Base-by-base conservation (phyloP, 2,329 filamentous ascomycete genomes). In the Alternaria consortialis region DNA sequence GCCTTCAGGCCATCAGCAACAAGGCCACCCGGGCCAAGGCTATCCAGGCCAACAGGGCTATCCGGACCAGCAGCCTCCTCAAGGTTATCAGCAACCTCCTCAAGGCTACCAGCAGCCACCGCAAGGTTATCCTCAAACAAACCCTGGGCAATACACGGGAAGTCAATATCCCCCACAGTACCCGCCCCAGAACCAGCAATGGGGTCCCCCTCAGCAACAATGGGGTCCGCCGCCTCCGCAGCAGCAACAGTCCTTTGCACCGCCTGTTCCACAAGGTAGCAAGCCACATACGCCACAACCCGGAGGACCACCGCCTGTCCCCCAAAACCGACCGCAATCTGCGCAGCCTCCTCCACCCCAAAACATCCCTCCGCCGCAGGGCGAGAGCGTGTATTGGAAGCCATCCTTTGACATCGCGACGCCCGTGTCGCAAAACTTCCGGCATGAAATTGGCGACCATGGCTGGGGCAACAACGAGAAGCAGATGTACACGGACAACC, bases 381-480 rank as follows among this genome's bases (percentile, higher is more conserved):
- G 52, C 17, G 65, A 76, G 52, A 73, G 67, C 27, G 72, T 76
- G 15, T 87, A 87, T 74, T 88, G 86, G 86, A 81, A 80, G 59
- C 82, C 86, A 0, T 79, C 78, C 7, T 86, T 88, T 67, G 73
- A 79, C 29, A 80, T 83, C 0, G 74, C 79, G 13, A 77, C 79
- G 2, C 80, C 84, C 0, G 79, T 88, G 3, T 79, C 79, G 0
- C 74, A 78, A 3, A 82, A 87, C 63, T 88, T 87, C 78, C 77
- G 84, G 5, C 82, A 85, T 31, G 85, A 87, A 71, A 79, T 84
- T 34, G 86, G 86, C 29, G 82, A 81, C n/a, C 82, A 86, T 68
- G 86, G 86, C 37, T 88, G 86, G 86, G 86, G 86, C 23, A 88
- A 88, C 69, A 84, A 86, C 62, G 86, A 88, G 77, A 77, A 85